Conservation (phyloP, 768 basidiomycete species). For the Kwoniella dendrophila region DNA sequence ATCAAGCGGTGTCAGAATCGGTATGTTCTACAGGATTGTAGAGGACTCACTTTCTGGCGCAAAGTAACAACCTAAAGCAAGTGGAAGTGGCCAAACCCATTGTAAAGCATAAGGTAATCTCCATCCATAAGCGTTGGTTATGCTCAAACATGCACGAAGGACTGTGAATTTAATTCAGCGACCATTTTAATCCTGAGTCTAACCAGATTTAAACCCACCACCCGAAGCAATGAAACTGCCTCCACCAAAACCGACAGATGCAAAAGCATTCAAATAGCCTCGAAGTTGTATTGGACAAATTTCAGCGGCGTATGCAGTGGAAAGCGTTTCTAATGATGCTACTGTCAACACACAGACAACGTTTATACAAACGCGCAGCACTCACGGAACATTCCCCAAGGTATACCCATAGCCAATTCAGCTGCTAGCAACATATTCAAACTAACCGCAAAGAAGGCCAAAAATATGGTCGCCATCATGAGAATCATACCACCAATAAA, state of each 20-base stretch:
- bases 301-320: slow-evolving; percentile 40
- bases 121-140: slow-evolving; percentile 42
- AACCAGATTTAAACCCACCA: not conserved
- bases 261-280: slow-evolving; percentile 49
- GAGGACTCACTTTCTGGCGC: slow-evolving; percentile 36
- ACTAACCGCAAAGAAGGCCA: slow-evolving; percentile 34
- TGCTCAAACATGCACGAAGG: slow-evolving; percentile 14
- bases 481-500: slow-evolving; percentile 32
- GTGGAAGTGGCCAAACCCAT: slow-evolving; percentile 56
- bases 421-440: slow-evolving; percentile 33
- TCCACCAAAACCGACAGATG: slow-evolving; percentile 36
- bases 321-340: slow-evolving; percentile 37
- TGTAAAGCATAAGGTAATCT: slow-evolving; percentile 44
- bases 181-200: not conserved
- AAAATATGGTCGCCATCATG: slow-evolving; percentile 35
- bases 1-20: not conserved
- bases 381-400: slow-evolving; percentile 43
- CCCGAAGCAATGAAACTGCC: slow-evolving; percentile 18
- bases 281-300: slow-evolving; percentile 52
- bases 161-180: slow-evolving; percentile 1
- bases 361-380: not conserved
- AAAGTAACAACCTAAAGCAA: slow-evolving; percentile 49
- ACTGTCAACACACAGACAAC: slow-evolving; percentile 13
- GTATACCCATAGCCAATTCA: slow-evolving; percentile 34
- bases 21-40: not conserved